Percentiles rank a stretch among this genome's conserved stretches.
These are phyloP conservation scores for Fusarium sp. DNA, from an alignment of 2,329 filamentous ascomycete species.

Conservation along the genomic window DNA sequence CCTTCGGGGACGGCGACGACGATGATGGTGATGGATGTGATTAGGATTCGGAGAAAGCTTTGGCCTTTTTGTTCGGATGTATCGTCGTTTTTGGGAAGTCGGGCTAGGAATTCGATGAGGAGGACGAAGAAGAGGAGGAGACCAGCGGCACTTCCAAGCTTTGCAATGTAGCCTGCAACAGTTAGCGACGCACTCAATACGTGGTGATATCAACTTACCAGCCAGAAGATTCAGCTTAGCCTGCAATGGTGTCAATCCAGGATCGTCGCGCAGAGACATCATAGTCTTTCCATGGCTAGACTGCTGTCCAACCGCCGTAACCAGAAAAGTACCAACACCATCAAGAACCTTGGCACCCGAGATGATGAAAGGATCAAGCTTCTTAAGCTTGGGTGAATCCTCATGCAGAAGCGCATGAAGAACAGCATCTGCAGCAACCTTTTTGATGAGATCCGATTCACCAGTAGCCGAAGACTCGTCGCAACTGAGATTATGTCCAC, in stretches of 20 bases:
- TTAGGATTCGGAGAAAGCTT: slow-evolving; percentile 71
- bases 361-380: slow-evolving; percentile 74
- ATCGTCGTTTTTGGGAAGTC: slow-evolving; percentile 63
- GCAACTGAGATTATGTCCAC: slow-evolving; percentile 65
- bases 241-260: slow-evolving; percentile 66
- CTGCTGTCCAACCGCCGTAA: slow-evolving; percentile 66
- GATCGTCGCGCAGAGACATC: slow-evolving; percentile 65
- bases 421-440: slow-evolving; percentile 70
- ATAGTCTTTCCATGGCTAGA: slow-evolving; percentile 66
- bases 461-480: slow-evolving; percentile 81
- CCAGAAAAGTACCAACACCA: slow-evolving; percentile 66
- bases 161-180: slow-evolving; percentile 47
- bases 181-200: neutral
- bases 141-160: slow-evolving; percentile 71
- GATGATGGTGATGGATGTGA: slow-evolving; percentile 73
- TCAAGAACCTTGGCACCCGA: slow-evolving; percentile 67
- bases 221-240: slow-evolving; percentile 58
- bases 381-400: slow-evolving; percentile 58
- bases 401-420: slow-evolving; percentile 61
- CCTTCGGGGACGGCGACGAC: slow-evolving; percentile 77
- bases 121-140: slow-evolving; percentile 81
- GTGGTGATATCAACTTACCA: slow-evolving; percentile 12
- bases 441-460: slow-evolving; percentile 79
- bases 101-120: slow-evolving; percentile 79
- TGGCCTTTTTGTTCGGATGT: slow-evolving; percentile 66